phyloP scores from a whole-genome alignment of 2,329 filamentous ascomycete genomes.

The Drechslerella dactyloides region DNA sequence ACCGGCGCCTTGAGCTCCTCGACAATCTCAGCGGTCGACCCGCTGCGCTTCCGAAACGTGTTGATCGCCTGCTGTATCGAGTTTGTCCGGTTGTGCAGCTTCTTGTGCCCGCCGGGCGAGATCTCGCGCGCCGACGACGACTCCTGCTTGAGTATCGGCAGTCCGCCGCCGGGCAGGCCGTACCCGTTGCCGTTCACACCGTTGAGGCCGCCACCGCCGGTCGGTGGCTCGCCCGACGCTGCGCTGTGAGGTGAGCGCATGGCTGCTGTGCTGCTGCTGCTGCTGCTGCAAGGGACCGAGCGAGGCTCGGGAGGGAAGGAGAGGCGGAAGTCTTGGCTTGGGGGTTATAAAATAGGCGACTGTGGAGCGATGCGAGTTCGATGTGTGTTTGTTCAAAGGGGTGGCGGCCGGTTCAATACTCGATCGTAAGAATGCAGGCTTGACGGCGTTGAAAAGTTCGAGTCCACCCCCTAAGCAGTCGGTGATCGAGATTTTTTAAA shows the following conservation, averaged over 20 bases:
- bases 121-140: constrained; percentile 36
- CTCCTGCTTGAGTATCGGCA: background rate
- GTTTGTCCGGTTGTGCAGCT: constrained; percentile 40
- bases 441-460: too few species aligned
- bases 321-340: background rate
- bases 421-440: too few species aligned
- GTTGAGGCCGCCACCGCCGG: background rate
- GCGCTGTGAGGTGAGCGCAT: constrained; percentile 49
- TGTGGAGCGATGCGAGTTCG: constrained; percentile 1
- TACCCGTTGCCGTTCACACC: constrained; percentile 28
- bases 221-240: constrained; percentile 36
- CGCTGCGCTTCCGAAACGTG: constrained; percentile 42
- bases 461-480: too few species aligned
- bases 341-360: background rate
- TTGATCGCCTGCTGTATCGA: constrained; percentile 45
- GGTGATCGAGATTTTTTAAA: too few species aligned
- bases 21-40: constrained; percentile 48
- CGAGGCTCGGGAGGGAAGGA: constrained; percentile 1
- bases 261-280: constrained; percentile 5
- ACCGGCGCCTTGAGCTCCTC: constrained; percentile 50
- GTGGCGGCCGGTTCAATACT: too few species aligned
- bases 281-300: constrained; percentile 7
- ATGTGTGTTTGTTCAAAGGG: too few species aligned
- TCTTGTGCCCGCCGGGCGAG: constrained; percentile 25
- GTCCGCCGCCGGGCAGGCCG: constrained; percentile 19